Percentiles rank a stretch among this genome's conserved stretches.
Evolutionary conservation across 202 grass and related monocot genomes (phyloP).

Genomic region (Setaria italica): DNA sequence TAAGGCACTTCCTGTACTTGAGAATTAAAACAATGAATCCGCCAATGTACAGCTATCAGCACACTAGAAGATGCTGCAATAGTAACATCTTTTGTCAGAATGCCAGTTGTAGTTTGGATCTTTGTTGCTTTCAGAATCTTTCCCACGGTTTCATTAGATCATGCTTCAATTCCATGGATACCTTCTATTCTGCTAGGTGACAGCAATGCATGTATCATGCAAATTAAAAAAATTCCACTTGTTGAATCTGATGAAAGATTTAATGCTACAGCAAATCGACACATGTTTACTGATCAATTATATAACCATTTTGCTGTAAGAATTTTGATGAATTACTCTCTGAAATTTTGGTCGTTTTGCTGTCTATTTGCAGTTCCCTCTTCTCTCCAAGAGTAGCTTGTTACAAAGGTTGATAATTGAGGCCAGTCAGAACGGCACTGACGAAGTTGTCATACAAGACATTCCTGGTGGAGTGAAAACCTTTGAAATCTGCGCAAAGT

Average conservation of each 20-base stretch:
- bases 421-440: conserved; percentile 60
- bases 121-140: conserved; percentile 61
- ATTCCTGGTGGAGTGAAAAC: conserved; percentile 79
- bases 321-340: neutral
- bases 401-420: conserved; percentile 69
- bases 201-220: conserved; percentile 34
- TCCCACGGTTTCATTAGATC: conserved; percentile 37
- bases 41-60: conserved; percentile 59
- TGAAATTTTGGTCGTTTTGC: neutral
- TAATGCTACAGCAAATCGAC: conserved; percentile 26
- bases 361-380: conserved; percentile 76
- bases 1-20: neutral
- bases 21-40: conserved; percentile 41
- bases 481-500: conserved; percentile 92
- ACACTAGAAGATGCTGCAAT: conserved; percentile 56
- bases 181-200: conserved; percentile 36
- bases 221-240: conserved; percentile 20
- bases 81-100: conserved; percentile 45
- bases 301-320: neutral
- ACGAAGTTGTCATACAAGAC: conserved; percentile 68
- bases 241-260: conserved; percentile 5
- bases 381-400: conserved; percentile 87
- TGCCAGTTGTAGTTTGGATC: conserved; percentile 60
- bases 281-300: conserved; percentile 6
- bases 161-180: conserved; percentile 30